Evolutionary conservation across 306 rosid genomes (phyloP).

Genomic region (Medicago ruthenica): DNA sequence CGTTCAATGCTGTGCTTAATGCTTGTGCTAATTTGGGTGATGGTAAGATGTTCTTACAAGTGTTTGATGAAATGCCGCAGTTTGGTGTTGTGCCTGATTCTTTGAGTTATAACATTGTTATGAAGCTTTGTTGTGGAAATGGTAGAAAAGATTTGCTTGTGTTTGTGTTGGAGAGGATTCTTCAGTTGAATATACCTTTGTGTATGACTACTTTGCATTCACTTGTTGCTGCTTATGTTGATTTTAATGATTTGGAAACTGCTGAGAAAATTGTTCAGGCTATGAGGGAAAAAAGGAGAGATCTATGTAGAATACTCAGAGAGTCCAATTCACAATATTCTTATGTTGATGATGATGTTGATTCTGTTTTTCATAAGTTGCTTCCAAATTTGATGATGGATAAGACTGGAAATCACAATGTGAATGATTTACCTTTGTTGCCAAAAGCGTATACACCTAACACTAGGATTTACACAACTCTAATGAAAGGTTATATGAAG

Average conservation of each 20-base stretch:
- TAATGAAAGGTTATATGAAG: conserved; percentile 96
- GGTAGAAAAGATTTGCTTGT: conserved; percentile 75
- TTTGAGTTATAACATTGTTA: conserved; percentile 75
- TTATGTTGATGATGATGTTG: conserved; percentile 32
- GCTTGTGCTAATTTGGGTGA: conserved; percentile 86
- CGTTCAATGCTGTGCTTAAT: conserved; percentile 82
- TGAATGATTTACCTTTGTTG: conserved; percentile 65
- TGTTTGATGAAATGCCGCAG: conserved; percentile 86
- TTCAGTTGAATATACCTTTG: conserved; percentile 60
- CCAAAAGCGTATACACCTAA: conserved; percentile 65
- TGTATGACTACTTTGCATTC: conserved; percentile 81
- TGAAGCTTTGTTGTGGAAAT: conserved; percentile 74
- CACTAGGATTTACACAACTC: conserved; percentile 84
- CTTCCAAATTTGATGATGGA: conserved; percentile 66
- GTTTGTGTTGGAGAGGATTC: conserved; percentile 78
- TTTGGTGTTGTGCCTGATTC: conserved; percentile 70
- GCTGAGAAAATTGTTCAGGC: conserved; percentile 90
- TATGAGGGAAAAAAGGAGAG: conserved; percentile 85
- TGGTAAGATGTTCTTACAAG: conserved; percentile 63
- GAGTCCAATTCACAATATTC: conserved; percentile 44
- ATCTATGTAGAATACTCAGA: conserved; percentile 70
- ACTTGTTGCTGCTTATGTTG: conserved; percentile 84
- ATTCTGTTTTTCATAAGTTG: conserved; percentile 62
- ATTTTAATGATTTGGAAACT: conserved; percentile 71
- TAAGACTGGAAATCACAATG: conserved; percentile 29